These are phyloP conservation scores for Ascochyta pisi DNA, from an alignment of 2,329 filamentous ascomycete genomes.

Conservation along the genomic window DNA sequence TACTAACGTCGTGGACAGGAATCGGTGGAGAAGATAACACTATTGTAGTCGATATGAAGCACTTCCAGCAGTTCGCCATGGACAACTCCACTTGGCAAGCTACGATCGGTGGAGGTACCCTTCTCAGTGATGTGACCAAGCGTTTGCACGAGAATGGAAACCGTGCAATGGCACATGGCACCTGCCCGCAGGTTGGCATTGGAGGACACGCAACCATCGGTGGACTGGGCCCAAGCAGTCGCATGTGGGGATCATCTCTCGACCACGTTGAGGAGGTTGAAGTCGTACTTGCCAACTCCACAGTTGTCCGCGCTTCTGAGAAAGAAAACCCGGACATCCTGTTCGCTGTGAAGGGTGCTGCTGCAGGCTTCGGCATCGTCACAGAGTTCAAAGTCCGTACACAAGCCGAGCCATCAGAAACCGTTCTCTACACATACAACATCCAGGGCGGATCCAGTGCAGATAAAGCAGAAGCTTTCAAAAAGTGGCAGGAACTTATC, in stretches of 20 bases:
- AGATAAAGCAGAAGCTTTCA: conserved; percentile 41
- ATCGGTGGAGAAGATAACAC: conserved; percentile 57
- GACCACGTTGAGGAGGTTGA: conserved; percentile 47
- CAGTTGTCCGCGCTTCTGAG: conserved; percentile 48
- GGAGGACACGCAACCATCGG: conserved; percentile 49
- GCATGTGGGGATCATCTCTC: conserved; percentile 44
- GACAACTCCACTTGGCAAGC: conserved; percentile 54
- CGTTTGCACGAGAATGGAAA: conserved; percentile 44
- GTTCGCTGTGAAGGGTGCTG: conserved; percentile 53
- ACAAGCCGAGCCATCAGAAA: conserved; percentile 40
- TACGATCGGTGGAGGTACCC: conserved; percentile 58
- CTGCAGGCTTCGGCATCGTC: conserved; percentile 52
- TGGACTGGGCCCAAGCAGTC: conserved; percentile 42
- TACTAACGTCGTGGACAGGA: conserved; percentile 28
- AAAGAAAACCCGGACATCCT: conserved; percentile 50
- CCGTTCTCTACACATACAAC: conserved; percentile 45
- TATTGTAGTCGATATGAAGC: conserved; percentile 58
- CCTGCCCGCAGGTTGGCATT: conserved; percentile 46
- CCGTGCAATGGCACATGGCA: conserved; percentile 58
- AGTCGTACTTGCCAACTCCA: conserved; percentile 51
- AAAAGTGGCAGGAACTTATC: conserved; percentile 46
- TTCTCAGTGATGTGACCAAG: conserved; percentile 52
- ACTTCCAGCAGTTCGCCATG: conserved; percentile 56
- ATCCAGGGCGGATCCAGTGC: conserved; percentile 32
- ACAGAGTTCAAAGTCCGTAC: conserved; percentile 50